Base-by-base conservation (phyloP, 192 early-diverging fungal genomes). In the Backusella luteola region DNA sequence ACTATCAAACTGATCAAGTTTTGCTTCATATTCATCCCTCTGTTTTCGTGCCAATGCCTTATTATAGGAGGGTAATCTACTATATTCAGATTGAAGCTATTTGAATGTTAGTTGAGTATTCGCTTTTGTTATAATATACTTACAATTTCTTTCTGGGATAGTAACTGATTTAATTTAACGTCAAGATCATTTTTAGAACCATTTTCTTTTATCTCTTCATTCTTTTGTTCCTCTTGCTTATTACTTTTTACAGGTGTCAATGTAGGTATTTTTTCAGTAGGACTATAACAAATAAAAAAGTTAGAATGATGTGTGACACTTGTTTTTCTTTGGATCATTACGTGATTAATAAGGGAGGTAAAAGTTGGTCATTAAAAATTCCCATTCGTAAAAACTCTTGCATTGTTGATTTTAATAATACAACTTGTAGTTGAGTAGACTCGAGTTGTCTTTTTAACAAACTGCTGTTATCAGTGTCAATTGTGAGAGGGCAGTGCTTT, bases 31-130 rank as follows among this genome's bases (percentile, higher is more conserved):
- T 69, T 84, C 83, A 32, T 87, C 86, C 23, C 77, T 76, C 71
- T 83, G 80, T 52, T 80, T 69, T 34, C 86, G 77, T 34, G 78
- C 72, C 71, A 81, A 71, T 14, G 82, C 81, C 38, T 84, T 84
- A 19, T 84, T 82, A 68, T 76, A 77, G 29, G 85, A 77, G 6
- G 86, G 86, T 34, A 83, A 79, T 73, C 83, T 84, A 73, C 80
- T 83, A 75, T 85, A 73, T 67, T 87, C 86, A 17, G 83, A 78
- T 69, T 87, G 86, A 9, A 87, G 78, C 80, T 86, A 68, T 67
- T 49, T n/a, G 23, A 59, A 59, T 3, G 17, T 4, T 5, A 53
- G 53, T 23, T 59, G 3, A 59, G 53, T 59, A 23, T 23, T 59
- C 21, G 8, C 23, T 23, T 23, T 63, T 29, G 0, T 44, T 3